phyloP scores from a whole-genome alignment of 306 rosid species.

The Trifolium repens region DNA sequence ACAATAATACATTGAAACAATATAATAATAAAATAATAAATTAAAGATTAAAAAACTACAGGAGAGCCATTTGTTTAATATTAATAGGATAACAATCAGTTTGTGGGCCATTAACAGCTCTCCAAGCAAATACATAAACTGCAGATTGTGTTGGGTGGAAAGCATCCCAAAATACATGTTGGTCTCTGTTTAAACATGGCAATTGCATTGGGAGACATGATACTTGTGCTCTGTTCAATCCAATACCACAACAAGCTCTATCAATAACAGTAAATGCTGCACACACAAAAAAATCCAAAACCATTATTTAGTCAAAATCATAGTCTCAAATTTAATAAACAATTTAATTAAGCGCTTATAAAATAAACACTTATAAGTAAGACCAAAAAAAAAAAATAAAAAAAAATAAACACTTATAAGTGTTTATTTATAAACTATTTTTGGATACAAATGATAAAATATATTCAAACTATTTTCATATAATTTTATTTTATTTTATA shows the following conservation, averaged over 20 bases:
- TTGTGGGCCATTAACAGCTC: conserved; percentile 65
- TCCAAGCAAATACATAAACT: conserved; percentile 61
- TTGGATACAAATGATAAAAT: no score
- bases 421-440: neutral
- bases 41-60: conserved; percentile 20
- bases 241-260: conserved; percentile 79
- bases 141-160: conserved; percentile 79
- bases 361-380: no score
- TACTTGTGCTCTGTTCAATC: conserved; percentile 58
- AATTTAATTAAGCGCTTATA: no score
- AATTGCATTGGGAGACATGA: conserved; percentile 61
- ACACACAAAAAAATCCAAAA: neutral
- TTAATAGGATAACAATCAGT: conserved; percentile 70
- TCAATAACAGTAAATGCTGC: conserved; percentile 75
- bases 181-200: conserved; percentile 63
- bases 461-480: no score
- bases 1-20: neutral
- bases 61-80: conserved; percentile 65
- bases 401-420: no score
- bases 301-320: neutral
- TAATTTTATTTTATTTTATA: no score
- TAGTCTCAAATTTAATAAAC: neutral
- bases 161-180: conserved; percentile 82
- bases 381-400: no score
- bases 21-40: neutral